Conservation (phyloP, 371 early-diverging fungal species). For the Mucor irregularis region DNA sequence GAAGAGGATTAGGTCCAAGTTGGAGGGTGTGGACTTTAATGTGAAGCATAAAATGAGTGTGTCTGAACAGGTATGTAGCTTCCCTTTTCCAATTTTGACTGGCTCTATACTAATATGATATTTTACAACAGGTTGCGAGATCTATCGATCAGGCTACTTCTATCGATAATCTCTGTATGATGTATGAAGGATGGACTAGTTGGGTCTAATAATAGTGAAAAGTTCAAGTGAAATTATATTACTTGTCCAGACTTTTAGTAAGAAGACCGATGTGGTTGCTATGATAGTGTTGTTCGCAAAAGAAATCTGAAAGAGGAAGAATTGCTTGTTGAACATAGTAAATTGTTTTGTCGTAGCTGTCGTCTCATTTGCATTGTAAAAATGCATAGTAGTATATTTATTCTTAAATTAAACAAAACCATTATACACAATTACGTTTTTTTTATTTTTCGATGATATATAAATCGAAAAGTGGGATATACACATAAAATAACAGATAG, state of each 20-base stretch:
- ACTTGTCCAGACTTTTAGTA: too few species aligned
- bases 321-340: too few species aligned
- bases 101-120: not conserved
- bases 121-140: slow-evolving; percentile 34
- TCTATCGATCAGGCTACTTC: slow-evolving; percentile 61
- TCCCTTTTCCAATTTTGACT: not conserved
- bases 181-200: slow-evolving; percentile 65
- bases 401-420: too few species aligned
- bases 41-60: slow-evolving; percentile 54
- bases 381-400: too few species aligned
- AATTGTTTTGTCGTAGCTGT: too few species aligned
- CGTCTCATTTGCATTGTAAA: too few species aligned
- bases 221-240: too few species aligned
- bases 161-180: slow-evolving; percentile 57
- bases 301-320: too few species aligned
- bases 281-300: too few species aligned
- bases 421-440: too few species aligned
- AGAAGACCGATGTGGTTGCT: too few species aligned
- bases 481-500: not conserved
- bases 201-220: too few species aligned
- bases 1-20: slow-evolving; percentile 62
- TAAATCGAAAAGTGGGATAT: not conserved
- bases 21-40: slow-evolving; percentile 70
- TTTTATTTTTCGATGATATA: not conserved
- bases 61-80: slow-evolving; percentile 49